Evolutionary conservation across 2,329 filamentous ascomycete species (phyloP).

Genomic region (Coniochaeta hoffmannii): DNA sequence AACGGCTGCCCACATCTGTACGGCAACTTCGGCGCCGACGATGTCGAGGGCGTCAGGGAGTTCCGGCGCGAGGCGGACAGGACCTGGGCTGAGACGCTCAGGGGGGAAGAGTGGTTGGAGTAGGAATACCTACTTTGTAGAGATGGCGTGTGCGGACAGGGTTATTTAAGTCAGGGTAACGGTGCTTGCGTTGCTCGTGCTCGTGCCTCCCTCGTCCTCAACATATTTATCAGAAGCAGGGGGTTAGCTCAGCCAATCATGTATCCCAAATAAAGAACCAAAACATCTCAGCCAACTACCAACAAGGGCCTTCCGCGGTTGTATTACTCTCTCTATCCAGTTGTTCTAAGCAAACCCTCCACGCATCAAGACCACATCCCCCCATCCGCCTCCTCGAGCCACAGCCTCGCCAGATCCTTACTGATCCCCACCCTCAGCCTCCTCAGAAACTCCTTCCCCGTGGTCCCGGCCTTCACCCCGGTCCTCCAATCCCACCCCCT

Average conservation of each 20-base stretch:
- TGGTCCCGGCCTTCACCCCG: slow-evolving; percentile 47
- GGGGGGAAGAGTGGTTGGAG: slow-evolving; percentile 31
- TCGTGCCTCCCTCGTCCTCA: too few relatives aligned
- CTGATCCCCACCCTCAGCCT: slow-evolving; percentile 67
- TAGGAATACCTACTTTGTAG: too few relatives aligned
- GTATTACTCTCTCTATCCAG: too few relatives aligned
- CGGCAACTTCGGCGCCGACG: slow-evolving; percentile 44
- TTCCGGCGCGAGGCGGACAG: slow-evolving; percentile 36
- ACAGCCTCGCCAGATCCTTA: slow-evolving; percentile 63
- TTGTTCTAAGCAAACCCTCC: too few relatives aligned
- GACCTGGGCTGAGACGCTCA: slow-evolving; percentile 40
- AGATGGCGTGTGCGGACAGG: too few relatives aligned
- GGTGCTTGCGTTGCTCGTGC: too few relatives aligned
- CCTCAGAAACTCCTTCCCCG: slow-evolving; percentile 62
- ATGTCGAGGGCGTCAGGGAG: slow-evolving; percentile 38
- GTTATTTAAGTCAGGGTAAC: too few relatives aligned
- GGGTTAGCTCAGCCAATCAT: too few relatives aligned
- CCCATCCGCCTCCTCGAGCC: slow-evolving; percentile 57
- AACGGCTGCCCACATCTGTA: slow-evolving; percentile 52
- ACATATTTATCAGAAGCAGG: too few relatives aligned
- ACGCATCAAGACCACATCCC: slow-evolving; percentile 14
- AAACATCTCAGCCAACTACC: too few relatives aligned
- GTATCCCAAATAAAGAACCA: too few relatives aligned
- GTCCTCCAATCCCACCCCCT: slow-evolving; percentile 68
- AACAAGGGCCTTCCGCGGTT: too few relatives aligned